Conservation (phyloP, 148 eudicot species). For the Rhododendron ovatum region DNA sequence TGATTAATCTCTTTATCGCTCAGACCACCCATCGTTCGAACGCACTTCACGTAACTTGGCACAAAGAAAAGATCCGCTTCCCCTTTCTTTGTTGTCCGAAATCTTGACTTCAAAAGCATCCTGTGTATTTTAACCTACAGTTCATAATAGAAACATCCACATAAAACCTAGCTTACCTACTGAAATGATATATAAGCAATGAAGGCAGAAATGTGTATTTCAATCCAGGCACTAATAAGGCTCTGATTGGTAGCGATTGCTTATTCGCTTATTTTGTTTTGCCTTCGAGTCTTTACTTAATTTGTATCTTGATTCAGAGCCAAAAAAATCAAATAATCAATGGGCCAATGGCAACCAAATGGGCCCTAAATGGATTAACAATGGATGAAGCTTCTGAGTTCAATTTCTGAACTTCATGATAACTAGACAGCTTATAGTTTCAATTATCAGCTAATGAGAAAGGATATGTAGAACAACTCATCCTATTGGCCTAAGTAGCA, state of each 20-base stretch:
- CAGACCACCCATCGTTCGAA: conserved; percentile 90
- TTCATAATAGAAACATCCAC: conserved; percentile 2
- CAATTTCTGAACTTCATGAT: neutral
- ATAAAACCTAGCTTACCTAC: neutral
- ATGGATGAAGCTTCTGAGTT: neutral
- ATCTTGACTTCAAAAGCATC: conserved; percentile 68
- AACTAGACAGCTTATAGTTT: neutral
- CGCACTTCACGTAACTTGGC: conserved; percentile 88
- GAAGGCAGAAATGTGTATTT: neutral
- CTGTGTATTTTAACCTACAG: conserved; percentile 87
- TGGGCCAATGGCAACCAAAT: neutral
- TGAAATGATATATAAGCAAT: neutral
- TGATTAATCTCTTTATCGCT: conserved; percentile 89
- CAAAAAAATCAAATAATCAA: neutral
- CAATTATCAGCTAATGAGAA: neutral
- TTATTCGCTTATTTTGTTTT: neutral
- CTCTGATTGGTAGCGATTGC: neutral
- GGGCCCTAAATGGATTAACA: neutral
- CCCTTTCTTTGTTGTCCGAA: conserved; percentile 62
- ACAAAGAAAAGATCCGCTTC: conserved; percentile 94
- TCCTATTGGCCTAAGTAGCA: neutral
- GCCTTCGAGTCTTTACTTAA: neutral
- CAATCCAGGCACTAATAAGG: neutral
- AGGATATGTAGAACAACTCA: neutral
- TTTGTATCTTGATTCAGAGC: neutral